phyloP scores from a whole-genome alignment of 148 eudicot genomes.

The Camellia lanceoleosa region DNA sequence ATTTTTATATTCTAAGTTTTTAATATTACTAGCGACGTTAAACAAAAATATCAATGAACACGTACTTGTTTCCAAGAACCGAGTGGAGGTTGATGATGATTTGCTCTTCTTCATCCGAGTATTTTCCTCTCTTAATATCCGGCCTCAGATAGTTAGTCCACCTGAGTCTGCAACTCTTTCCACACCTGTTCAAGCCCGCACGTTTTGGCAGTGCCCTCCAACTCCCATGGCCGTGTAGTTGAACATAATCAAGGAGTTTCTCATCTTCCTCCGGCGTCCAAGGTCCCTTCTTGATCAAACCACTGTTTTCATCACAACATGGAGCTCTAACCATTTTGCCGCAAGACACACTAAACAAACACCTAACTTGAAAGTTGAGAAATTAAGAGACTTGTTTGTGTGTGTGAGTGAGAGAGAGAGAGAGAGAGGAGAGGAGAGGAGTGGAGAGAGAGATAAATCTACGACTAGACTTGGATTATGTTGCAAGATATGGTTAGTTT shows the following conservation, averaged over 20 bases:
- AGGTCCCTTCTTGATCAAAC: slow-evolving; percentile 52
- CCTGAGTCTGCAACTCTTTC: slow-evolving; percentile 60
- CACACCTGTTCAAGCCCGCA: slow-evolving; percentile 52
- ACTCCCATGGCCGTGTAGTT: slow-evolving; percentile 45
- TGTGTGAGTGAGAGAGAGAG: background rate
- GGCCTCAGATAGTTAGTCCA: slow-evolving; percentile 60
- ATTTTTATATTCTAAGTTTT: too few relatives aligned
- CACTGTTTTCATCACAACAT: slow-evolving; percentile 28
- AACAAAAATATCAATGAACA: too few relatives aligned
- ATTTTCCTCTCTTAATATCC: slow-evolving; percentile 52
- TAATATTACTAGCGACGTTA: too few relatives aligned
- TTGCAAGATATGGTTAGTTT: background rate
- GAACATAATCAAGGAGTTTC: slow-evolving; percentile 40
- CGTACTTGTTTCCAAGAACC: slow-evolving; percentile 58
- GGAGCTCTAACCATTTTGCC: slow-evolving; percentile 52
- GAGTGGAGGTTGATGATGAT: slow-evolving; percentile 57
- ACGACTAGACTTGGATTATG: background rate
- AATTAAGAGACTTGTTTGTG: too few relatives aligned
- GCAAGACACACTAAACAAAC: background rate
- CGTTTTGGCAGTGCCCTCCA: slow-evolving; percentile 53
- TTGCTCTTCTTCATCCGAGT: slow-evolving; percentile 49
- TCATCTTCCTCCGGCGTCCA: slow-evolving; percentile 61
- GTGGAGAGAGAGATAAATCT: background rate
- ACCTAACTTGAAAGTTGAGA: too few relatives aligned
- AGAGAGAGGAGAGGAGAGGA: background rate